phyloP scores from a whole-genome alignment of 495 filamentous ascomycete species.

The Parathielavia appendiculata region DNA sequence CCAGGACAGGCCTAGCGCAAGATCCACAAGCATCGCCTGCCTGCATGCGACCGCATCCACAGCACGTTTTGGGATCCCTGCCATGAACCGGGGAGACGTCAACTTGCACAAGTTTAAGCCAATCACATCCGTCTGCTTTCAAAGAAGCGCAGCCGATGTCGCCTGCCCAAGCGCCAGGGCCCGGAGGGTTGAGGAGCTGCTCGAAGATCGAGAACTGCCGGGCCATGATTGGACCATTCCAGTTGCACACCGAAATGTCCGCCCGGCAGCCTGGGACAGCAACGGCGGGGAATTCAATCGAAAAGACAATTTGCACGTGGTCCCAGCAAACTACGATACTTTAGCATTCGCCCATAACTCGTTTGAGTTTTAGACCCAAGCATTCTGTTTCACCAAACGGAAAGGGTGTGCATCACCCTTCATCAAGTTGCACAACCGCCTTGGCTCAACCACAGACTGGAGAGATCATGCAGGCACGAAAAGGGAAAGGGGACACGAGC shows the following conservation, averaged over 20 bases:
- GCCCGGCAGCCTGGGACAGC: no score
- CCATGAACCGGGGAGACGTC: slow-evolving; percentile 15
- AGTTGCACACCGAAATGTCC: no score
- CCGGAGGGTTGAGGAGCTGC: slow-evolving; percentile 5
- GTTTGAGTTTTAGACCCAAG: no score
- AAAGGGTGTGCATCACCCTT: not conserved
- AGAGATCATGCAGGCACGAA: not conserved
- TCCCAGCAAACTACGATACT: not conserved
- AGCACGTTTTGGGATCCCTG: slow-evolving; percentile 25
- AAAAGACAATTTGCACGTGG: not conserved
- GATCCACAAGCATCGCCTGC: slow-evolving; percentile 34
- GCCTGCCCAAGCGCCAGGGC: slow-evolving; percentile 17
- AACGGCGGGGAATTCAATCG: not conserved
- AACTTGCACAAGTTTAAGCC: slow-evolving; percentile 18
- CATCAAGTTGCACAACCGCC: not conserved
- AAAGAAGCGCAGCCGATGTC: slow-evolving; percentile 35
- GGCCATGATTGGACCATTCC: no score
- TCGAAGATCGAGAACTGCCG: not conserved
- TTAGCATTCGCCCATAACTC: no score
- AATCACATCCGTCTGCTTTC: slow-evolving; percentile 32
- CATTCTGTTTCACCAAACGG: no score
- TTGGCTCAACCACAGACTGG: not conserved
- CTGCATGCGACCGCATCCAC: slow-evolving; percentile 32
- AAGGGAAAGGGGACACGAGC: slow-evolving; percentile 1
- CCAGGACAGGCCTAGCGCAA: slow-evolving; percentile 21